A percentile compares a stretch with the other conserved stretches of the same genome.
Evolutionary conservation across 2,329 filamentous ascomycete genomes (phyloP).

Genomic region (Penicillium sp.): DNA sequence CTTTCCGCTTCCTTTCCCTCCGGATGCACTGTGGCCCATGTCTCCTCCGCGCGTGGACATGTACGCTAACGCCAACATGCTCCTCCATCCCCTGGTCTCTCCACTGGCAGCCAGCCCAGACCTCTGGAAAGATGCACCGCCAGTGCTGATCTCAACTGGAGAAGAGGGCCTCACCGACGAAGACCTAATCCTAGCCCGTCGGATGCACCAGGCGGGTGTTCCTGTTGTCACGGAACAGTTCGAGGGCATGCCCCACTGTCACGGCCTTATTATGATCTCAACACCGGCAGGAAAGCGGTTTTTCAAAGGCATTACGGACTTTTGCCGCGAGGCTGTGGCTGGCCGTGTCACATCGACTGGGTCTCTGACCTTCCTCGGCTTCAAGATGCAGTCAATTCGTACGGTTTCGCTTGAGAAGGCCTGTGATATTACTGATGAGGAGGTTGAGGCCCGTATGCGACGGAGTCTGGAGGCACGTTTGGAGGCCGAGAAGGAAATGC

Average conservation of each 20-base stretch:
- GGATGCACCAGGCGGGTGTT: slow-evolving; percentile 38
- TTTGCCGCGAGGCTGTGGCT: slow-evolving; percentile 42
- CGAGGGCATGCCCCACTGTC: slow-evolving; percentile 49
- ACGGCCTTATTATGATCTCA: slow-evolving; percentile 57
- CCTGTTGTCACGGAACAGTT: slow-evolving; percentile 41
- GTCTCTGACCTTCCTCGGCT: slow-evolving; percentile 32
- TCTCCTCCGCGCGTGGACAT: slow-evolving; percentile 44
- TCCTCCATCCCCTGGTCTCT: slow-evolving; percentile 43
- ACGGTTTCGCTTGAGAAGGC: slow-evolving; percentile 36
- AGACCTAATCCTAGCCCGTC: slow-evolving; percentile 39
- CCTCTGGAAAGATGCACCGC: slow-evolving; percentile 43
- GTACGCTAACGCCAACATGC: slow-evolving; percentile 39
- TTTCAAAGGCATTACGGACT: slow-evolving; percentile 56
- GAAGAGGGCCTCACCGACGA: slow-evolving; percentile 46
- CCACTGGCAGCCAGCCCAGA: slow-evolving; percentile 36
- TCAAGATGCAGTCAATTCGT: slow-evolving; percentile 26
- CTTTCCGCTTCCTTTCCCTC: slow-evolving; percentile 27
- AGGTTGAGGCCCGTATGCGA: slow-evolving; percentile 33
- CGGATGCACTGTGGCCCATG: slow-evolving; percentile 42
- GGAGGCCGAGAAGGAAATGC: slow-evolving; percentile 35
- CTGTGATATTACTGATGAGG: slow-evolving; percentile 35
- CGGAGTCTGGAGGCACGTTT: slow-evolving; percentile 32
- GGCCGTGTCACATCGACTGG: slow-evolving; percentile 29
- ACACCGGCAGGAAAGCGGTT: slow-evolving; percentile 52
- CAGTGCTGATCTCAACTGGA: slow-evolving; percentile 42